These are phyloP conservation scores for Cladosporium sp. DNA, from an alignment of 2,329 filamentous ascomycete species.

Conservation along the genomic window DNA sequence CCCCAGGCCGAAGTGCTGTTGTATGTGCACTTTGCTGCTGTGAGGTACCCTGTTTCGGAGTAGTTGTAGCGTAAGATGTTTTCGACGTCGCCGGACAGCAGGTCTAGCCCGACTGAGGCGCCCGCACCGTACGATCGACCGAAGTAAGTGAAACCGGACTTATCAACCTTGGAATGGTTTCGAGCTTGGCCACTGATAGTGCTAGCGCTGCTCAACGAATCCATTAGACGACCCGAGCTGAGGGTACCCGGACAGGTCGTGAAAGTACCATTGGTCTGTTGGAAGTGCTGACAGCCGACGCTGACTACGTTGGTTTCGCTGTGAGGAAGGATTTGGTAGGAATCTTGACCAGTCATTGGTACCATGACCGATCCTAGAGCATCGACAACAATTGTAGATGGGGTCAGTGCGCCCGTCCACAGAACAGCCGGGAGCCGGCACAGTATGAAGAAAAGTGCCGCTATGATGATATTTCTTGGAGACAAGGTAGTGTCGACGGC, in stretches of 20 bases:
- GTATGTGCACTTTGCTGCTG: not conserved
- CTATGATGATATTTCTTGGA: not conserved
- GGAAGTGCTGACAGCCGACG: not conserved
- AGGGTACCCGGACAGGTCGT: not conserved
- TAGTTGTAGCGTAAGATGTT: not conserved
- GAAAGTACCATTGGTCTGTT: not conserved
- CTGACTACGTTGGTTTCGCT: no score
- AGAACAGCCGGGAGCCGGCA: not conserved
- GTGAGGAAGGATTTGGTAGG: not conserved
- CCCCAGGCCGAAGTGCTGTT: not conserved
- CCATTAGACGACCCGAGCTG: not conserved
- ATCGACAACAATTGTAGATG: not conserved
- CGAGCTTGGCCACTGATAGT: not conserved
- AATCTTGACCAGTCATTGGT: not conserved
- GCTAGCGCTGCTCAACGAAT: not conserved
- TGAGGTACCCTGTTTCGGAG: not conserved
- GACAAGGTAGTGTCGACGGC: not conserved
- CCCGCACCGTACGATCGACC: slow-evolving; percentile 2
- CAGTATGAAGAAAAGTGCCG: not conserved
- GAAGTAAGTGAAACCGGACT: not conserved
- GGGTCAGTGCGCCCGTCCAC: slow-evolving; percentile 8
- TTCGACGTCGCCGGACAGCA: not conserved
- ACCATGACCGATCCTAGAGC: not conserved
- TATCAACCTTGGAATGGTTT: slow-evolving; percentile 2
- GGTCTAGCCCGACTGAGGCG: not conserved